Base-by-base conservation (phyloP, 495 filamentous ascomycete species). In the Hypoxylon lenormandii region DNA sequence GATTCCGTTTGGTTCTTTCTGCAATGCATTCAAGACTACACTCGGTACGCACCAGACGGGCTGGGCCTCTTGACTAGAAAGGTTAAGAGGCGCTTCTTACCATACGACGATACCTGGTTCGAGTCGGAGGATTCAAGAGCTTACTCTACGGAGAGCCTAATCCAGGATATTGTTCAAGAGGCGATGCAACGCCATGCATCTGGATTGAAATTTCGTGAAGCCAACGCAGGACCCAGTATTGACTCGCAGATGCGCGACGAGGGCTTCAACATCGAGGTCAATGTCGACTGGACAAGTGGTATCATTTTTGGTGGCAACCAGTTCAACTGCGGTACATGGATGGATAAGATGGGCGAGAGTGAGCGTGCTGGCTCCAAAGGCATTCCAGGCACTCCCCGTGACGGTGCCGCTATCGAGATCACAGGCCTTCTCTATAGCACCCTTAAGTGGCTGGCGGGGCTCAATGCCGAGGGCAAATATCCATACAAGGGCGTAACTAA, bases 261-360 rank as follows among this genome's bases (percentile, higher is more conserved):
- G 69, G 96, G 96, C 1, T 99, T 99, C 80, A 85, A 96, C 64
- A 91, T 95, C 37, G 88, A 97, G 56, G 88, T 98, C 63, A 87
- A 90, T 23, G 91, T 96, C 11, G 94, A 98, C 74, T 98, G 95
- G 96, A 83, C 86, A 10, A 97, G 90, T 1, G 96, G 96, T 15
- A 84, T 99, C 54, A 89, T 99, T 61, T 96, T 94, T 69, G 96
- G 96, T 37, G 96, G 96, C 36, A 97, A 90, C 68, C 92, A 97
- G 75, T 81, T 80, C 76, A 99, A 99, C 74, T 99, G 96, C 72
- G 96, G 96, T 55, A 99, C 96, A 4, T 99, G 96, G 96, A 96
- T 97, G 90, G 96, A 99, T 80, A 99, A 99, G 84, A 99, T 98
- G 95, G 96, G 96, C n/a, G 96, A 99, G 78, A 96, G 92, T 59